A percentile compares a stretch with the other conserved stretches of the same genome.
These are phyloP conservation scores for Lactuca saligna DNA, from an alignment of 129 eudicot species.

Conservation along the genomic window DNA sequence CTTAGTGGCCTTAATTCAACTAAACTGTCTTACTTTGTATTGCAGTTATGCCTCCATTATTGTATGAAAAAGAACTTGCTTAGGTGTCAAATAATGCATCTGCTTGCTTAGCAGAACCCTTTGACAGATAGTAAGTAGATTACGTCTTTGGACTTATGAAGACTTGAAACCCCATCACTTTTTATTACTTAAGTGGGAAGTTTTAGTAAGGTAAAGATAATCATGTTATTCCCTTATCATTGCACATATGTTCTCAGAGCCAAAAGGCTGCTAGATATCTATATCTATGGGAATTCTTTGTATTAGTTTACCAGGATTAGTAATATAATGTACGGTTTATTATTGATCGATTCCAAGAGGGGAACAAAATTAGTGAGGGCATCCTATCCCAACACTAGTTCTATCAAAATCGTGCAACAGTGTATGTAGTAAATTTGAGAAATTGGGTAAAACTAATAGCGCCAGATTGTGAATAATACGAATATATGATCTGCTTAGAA, in stretches of 20 bases:
- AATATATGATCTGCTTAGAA: neutral
- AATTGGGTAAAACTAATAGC: neutral
- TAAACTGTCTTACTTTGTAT: slow-evolving; percentile 1
- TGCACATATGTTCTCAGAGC: slow-evolving; percentile 3
- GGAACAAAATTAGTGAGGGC: neutral
- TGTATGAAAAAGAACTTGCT: slow-evolving; percentile 5
- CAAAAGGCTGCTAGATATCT: slow-evolving; percentile 15
- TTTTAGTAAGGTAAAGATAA: neutral
- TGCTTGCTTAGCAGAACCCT: slow-evolving; percentile 9
- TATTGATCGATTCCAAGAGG: no score
- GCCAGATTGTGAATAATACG: slow-evolving; percentile 3
- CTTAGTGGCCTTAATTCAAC: neutral
- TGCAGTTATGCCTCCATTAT: slow-evolving; percentile 1
- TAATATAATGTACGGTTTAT: neutral
- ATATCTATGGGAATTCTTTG: slow-evolving; percentile 1
- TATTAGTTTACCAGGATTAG: slow-evolving; percentile 4
- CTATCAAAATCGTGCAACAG: no score
- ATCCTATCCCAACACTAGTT: neutral
- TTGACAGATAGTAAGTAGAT: neutral
- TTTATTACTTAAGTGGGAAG: neutral
- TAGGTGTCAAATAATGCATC: neutral
- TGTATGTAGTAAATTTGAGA: slow-evolving; percentile 2
- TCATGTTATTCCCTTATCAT: slow-evolving; percentile 2
- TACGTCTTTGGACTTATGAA: neutral
- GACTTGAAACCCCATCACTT: slow-evolving; percentile 1